Evolutionary conservation across 768 basidiomycete species (phyloP).

Genomic region (Leccinum pellstonianum): DNA sequence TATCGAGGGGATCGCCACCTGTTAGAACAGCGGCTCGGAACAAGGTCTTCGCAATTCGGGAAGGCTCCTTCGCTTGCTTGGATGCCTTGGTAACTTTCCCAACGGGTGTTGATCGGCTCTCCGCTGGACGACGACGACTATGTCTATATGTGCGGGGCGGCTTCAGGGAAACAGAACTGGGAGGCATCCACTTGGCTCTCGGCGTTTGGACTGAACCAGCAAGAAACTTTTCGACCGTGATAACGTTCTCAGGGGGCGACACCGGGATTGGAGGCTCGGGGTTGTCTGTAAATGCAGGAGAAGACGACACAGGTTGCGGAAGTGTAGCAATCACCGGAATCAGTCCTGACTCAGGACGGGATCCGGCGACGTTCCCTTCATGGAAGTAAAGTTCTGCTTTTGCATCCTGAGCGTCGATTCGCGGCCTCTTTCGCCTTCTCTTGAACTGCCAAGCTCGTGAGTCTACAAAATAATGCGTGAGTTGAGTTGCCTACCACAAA

Average conservation of each 20-base stretch:
- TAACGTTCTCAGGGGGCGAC: background rate
- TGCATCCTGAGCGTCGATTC: background rate
- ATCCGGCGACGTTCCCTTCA: background rate
- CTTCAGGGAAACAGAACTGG: background rate
- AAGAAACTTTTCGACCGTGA: slow-evolving; percentile 32
- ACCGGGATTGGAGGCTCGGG: background rate
- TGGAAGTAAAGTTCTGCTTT: background rate
- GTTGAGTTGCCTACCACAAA: slow-evolving; percentile 22
- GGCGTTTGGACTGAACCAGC: slow-evolving; percentile 6
- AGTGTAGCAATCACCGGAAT: slow-evolving; percentile 23
- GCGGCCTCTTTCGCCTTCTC: slow-evolving; percentile 28
- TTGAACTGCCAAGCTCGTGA: slow-evolving; percentile 18
- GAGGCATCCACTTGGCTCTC: background rate
- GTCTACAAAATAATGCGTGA: background rate
- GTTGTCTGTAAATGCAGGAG: background rate
- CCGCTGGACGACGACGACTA: background rate
- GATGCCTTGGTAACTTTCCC: background rate
- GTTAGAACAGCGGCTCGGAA: slow-evolving; percentile 30
- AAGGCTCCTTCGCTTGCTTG: background rate
- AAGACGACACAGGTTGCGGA: slow-evolving; percentile 5
- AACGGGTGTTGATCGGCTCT: background rate
- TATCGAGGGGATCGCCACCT: slow-evolving; percentile 24
- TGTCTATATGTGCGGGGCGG: slow-evolving; percentile 21
- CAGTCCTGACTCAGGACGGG: background rate
- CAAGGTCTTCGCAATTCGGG: slow-evolving; percentile 15